Evolutionary conservation across 768 basidiomycete genomes (phyloP).

Genomic region (Royoungia palumana): DNA sequence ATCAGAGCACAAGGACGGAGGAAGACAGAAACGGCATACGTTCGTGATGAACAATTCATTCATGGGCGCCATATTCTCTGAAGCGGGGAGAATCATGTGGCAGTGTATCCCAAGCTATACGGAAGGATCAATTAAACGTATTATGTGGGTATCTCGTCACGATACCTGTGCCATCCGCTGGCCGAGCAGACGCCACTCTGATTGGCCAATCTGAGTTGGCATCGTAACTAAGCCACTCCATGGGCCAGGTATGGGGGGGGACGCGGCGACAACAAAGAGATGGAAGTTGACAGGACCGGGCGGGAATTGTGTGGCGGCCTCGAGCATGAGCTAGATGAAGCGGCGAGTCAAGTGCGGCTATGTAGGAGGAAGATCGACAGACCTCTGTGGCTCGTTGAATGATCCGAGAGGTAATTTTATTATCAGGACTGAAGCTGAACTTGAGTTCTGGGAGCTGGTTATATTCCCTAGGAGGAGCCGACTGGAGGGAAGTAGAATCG

Average conservation of each 20-base stretch:
- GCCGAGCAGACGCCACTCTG: constrained; percentile 42
- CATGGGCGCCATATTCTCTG: constrained; percentile 45
- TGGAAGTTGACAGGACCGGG: constrained; percentile 41
- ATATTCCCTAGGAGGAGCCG: constrained; percentile 39
- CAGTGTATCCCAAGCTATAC: constrained; percentile 52
- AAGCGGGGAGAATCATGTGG: constrained; percentile 52
- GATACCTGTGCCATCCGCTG: constrained; percentile 46
- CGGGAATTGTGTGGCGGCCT: constrained; percentile 29
- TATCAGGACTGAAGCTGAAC: constrained; percentile 42
- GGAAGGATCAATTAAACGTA: constrained; percentile 18
- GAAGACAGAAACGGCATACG: constrained; percentile 25
- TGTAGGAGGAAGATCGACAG: neutral
- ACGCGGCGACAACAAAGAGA: constrained; percentile 54
- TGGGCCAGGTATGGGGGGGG: constrained; percentile 37
- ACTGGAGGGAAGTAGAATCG: constrained; percentile 17
- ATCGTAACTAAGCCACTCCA: constrained; percentile 24
- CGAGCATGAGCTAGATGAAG: constrained; percentile 24
- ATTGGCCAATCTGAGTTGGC: constrained; percentile 30
- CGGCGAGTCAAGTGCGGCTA: neutral
- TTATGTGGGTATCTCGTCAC: constrained; percentile 2
- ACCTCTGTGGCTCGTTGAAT: constrained; percentile 48
- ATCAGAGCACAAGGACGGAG: constrained; percentile 1
- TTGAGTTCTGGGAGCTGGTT: constrained; percentile 39
- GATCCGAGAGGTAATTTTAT: constrained; percentile 42
- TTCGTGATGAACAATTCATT: constrained; percentile 47